These are phyloP conservation scores for Lyophyllum atratum DNA, from an alignment of 768 basidiomycete species.

Conservation along the genomic window DNA sequence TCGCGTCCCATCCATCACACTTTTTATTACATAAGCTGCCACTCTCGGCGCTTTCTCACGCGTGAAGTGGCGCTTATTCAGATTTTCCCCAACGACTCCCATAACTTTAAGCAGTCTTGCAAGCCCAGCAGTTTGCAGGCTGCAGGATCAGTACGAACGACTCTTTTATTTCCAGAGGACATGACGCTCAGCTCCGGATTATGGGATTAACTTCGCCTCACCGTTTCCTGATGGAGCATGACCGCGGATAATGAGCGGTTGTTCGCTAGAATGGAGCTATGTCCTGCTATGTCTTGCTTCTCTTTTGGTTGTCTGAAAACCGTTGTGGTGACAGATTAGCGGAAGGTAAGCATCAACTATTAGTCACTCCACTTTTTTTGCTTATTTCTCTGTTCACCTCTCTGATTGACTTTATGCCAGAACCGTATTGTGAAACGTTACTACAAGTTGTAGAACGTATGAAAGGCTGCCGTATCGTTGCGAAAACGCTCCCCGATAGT, in stretches of 20 bases:
- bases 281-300: not conserved
- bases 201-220: not conserved
- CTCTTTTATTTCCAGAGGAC: not conserved
- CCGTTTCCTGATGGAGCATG: not conserved
- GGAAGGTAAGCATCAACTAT: no score
- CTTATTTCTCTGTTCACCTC: no score
- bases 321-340: no score
- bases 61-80: not conserved
- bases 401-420: no score
- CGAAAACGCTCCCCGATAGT: no score
- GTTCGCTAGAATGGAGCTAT: not conserved
- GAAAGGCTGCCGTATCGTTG: not conserved
- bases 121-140: no score
- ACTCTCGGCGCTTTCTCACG: constrained; percentile 14
- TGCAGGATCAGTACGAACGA: no score
- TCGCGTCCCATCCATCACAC: constrained; percentile 18
- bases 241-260: not conserved
- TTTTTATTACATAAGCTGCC: constrained; percentile 13
- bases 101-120: not conserved
- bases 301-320: not conserved
- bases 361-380: no score
- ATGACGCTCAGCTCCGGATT: not conserved
- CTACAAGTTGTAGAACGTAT: no score
- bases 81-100: not conserved
- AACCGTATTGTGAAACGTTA: no score